These are phyloP conservation scores for Paramyrothecium roridum DNA, from an alignment of 2,329 filamentous ascomycete species.

Conservation along the genomic window DNA sequence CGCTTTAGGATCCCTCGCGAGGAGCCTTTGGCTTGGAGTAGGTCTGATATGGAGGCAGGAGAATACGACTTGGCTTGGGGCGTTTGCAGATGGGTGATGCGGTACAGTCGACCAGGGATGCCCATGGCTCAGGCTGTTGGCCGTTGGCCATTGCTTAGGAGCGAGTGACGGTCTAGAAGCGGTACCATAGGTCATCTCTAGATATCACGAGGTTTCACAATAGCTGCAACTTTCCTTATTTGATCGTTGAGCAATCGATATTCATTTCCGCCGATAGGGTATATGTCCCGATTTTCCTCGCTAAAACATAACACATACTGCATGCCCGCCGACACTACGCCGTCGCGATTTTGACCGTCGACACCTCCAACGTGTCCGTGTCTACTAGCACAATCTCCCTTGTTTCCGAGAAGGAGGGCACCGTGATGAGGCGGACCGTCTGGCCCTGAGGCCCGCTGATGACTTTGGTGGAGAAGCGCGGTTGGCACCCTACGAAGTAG, in stretches of 20 bases:
- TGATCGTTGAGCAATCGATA: background rate
- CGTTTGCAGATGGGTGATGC: too few species aligned
- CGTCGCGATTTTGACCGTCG: slow-evolving; percentile 59
- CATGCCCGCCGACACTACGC: slow-evolving; percentile 8
- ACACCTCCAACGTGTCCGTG: slow-evolving; percentile 77
- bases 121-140: too few species aligned
- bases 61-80: too few species aligned
- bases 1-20: too few species aligned
- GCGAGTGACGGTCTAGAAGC: too few species aligned
- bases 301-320: background rate
- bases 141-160: too few species aligned
- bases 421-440: slow-evolving; percentile 71
- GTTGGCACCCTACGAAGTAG: slow-evolving; percentile 86
- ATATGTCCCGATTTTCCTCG: slow-evolving; percentile 1
- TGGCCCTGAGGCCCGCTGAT: slow-evolving; percentile 68
- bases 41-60: too few species aligned
- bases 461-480: slow-evolving; percentile 68
- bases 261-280: slow-evolving; percentile 3
- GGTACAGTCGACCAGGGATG: too few species aligned
- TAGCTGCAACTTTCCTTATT: background rate
- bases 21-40: too few species aligned
- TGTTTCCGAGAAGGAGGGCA: slow-evolving; percentile 78
- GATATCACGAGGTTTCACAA: too few species aligned
- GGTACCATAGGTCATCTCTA: too few species aligned
- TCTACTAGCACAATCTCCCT: slow-evolving; percentile 82